Evolutionary conservation across 2,329 filamentous ascomycete species (phyloP).

Genomic region (Pestalotiopsis sp.): DNA sequence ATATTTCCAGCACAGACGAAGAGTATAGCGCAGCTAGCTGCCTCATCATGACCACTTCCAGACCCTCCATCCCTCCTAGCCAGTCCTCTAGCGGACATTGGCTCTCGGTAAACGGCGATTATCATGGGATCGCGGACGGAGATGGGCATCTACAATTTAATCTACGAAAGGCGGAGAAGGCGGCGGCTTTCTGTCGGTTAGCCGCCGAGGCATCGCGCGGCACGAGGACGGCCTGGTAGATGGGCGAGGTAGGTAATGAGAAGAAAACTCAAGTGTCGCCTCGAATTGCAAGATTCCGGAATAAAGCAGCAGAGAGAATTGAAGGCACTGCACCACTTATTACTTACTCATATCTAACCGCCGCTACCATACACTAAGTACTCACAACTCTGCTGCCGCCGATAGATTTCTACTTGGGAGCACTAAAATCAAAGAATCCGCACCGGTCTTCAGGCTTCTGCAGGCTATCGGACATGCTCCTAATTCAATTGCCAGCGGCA

Average conservation of each 20-base stretch:
- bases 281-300: neutral
- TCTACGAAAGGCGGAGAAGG: neutral
- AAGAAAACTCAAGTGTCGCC: neutral
- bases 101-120: neutral
- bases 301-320: neutral
- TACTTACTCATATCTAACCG: neutral
- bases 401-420: neutral
- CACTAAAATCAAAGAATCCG: neutral
- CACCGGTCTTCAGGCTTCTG: neutral
- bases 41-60: neutral
- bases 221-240: neutral
- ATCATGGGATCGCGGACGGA: neutral
- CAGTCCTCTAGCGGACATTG: neutral
- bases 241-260: neutral
- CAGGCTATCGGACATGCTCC: neutral
- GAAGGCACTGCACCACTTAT: neutral
- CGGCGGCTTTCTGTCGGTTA: neutral
- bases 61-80: neutral
- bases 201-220: neutral
- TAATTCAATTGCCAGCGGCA: constrained; percentile 2
- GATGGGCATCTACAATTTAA: neutral
- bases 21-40: neutral
- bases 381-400: too few relatives aligned
- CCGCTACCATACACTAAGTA: neutral
- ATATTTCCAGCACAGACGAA: neutral